Percentiles rank a stretch among this genome's conserved stretches.
phyloP scores from a whole-genome alignment of 78 protist genomes.

The Emiliania huxleyi region DNA sequence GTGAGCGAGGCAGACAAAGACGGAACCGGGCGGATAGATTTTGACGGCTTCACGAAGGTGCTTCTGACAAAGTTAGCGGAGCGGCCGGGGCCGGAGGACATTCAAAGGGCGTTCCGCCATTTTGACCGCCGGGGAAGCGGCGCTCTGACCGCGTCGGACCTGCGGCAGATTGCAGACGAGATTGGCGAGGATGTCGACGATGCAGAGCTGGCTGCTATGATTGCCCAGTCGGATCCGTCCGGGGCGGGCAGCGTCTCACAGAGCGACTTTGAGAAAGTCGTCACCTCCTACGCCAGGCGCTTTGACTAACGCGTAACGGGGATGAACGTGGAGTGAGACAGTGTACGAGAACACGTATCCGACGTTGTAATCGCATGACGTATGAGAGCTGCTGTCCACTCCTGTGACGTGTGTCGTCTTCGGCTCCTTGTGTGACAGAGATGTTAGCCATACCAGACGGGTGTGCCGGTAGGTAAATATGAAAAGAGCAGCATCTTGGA shows the following conservation, averaged over 20 bases:
- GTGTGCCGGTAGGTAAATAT: too few relatives aligned
- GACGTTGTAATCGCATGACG: too few relatives aligned
- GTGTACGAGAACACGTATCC: too few relatives aligned
- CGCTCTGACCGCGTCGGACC: neutral
- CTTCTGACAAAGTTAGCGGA: neutral
- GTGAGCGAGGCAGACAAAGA: neutral
- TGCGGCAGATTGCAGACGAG: neutral
- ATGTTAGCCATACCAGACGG: too few relatives aligned
- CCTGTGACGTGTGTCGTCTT: too few relatives aligned
- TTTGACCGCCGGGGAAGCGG: neutral
- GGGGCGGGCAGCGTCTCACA: neutral
- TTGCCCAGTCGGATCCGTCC: neutral
- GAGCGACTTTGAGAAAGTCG: neutral
- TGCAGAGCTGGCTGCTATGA: neutral
- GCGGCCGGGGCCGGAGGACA: neutral
- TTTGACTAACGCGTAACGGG: too few relatives aligned
- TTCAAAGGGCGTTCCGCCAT: constrained; percentile 1
- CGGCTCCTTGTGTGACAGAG: too few relatives aligned
- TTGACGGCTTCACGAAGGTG: neutral
- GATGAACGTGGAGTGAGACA: too few relatives aligned
- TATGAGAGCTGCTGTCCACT: too few relatives aligned
- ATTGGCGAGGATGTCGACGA: neutral
- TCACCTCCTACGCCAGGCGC: neutral
- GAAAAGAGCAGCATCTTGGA: too few relatives aligned
- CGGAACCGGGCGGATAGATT: neutral